phyloP scores from a whole-genome alignment of 2,329 filamentous ascomycete genomes.

The Zasmidium cellare region DNA sequence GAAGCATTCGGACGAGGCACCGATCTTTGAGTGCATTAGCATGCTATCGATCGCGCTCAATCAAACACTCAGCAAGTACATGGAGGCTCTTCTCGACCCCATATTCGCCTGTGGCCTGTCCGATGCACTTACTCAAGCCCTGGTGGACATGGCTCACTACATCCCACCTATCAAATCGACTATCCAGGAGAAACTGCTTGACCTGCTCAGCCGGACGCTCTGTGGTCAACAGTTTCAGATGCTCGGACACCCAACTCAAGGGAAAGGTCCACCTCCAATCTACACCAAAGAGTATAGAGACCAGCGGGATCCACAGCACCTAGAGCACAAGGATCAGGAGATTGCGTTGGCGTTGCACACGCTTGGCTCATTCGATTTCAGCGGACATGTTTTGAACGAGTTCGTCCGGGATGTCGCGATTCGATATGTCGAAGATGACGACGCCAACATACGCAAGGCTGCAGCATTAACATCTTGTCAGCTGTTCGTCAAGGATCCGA shows the following conservation, averaged over 20 bases:
- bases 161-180: constrained; percentile 90
- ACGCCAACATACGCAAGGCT: constrained; percentile 87
- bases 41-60: constrained; percentile 93
- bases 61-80: constrained; percentile 96
- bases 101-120: constrained; percentile 97
- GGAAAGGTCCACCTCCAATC: constrained; percentile 76
- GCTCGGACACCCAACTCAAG: constrained; percentile 85
- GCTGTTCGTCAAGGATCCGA: constrained; percentile 92
- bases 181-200: constrained; percentile 89
- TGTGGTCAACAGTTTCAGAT: constrained; percentile 91
- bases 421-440: constrained; percentile 96
- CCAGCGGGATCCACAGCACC: constrained; percentile 77
- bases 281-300: constrained; percentile 70
- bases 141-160: constrained; percentile 98
- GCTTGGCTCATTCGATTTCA: constrained; percentile 96
- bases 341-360: constrained; percentile 93
- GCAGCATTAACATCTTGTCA: constrained; percentile 97
- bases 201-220: constrained; percentile 91
- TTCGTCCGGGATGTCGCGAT: constrained; percentile 98
- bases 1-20: constrained; percentile 62
- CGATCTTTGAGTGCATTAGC: constrained; percentile 97
- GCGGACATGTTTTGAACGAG: constrained; percentile 88
- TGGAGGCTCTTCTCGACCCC: constrained; percentile 90
- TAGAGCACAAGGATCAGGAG: constrained; percentile 77
- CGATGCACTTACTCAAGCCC: constrained; percentile 87